phyloP scores from a whole-genome alignment of 106 monocot species.

The Dactylorhiza incarnata region DNA sequence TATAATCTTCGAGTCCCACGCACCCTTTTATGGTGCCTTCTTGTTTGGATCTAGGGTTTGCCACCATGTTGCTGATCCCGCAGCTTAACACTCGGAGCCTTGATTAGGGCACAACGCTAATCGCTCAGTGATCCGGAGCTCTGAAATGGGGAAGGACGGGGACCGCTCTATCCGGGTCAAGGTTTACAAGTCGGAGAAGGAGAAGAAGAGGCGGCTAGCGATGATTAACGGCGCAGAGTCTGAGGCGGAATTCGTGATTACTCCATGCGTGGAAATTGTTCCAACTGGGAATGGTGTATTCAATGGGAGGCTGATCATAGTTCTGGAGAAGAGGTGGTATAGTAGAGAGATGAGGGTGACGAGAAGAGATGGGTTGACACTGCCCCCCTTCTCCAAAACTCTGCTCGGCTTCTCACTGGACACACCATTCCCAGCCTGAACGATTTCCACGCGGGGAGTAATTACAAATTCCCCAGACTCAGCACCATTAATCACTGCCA shows the following conservation, averaged over 20 bases:
- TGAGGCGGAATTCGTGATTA: neutral
- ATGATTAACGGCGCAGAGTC: neutral
- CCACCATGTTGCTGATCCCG: neutral
- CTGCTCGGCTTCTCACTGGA: too few relatives aligned
- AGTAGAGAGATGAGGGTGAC: neutral
- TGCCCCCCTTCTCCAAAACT: too few relatives aligned
- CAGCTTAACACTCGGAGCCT: neutral
- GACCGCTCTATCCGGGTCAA: neutral
- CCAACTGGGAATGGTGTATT: neutral
- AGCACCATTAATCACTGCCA: too few relatives aligned
- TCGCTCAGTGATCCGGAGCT: neutral
- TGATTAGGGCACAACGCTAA: neutral
- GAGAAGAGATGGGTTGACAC: neutral
- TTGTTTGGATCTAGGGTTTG: slow-evolving; percentile 3
- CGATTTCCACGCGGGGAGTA: too few relatives aligned
- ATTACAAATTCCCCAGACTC: too few relatives aligned
- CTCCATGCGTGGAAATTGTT: neutral
- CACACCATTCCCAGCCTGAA: too few relatives aligned
- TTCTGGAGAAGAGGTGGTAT: neutral
- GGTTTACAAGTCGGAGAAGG: neutral
- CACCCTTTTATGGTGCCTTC: neutral
- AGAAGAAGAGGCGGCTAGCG: neutral
- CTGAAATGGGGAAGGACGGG: slow-evolving; percentile 12
- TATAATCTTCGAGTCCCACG: neutral
- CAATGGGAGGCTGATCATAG: neutral